Percentiles rank a stretch among this genome's conserved stretches.
Evolutionary conservation across 116 monocot genomes (phyloP).

Genomic region (Posidonia oceanica): DNA sequence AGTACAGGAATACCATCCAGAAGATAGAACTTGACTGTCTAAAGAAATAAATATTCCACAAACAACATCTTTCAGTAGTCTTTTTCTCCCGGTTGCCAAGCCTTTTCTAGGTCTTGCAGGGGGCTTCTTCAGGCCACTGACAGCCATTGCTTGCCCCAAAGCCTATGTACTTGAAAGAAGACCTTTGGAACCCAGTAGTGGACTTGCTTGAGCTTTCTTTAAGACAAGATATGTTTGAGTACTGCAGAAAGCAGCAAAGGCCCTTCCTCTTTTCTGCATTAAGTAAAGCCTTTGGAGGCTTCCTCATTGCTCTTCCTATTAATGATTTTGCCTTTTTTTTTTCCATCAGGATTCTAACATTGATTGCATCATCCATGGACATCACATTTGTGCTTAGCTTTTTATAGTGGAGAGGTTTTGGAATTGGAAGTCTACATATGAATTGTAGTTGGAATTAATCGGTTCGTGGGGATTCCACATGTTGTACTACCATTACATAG

Average conservation of each 20-base stretch:
- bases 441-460: no score
- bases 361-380: no score
- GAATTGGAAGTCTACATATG: no score
- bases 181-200: constrained; percentile 1
- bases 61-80: not conserved
- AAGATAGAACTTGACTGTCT: not conserved
- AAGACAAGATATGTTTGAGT: no score
- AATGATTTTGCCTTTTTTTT: not conserved
- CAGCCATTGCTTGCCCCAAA: not conserved
- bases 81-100: not conserved
- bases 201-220: no score
- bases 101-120: not conserved
- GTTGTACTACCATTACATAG: no score
- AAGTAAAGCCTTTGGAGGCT: not conserved
- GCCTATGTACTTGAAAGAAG: not conserved
- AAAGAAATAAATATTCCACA: not conserved
- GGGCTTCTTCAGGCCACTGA: no score
- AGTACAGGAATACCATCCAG: not conserved
- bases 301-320: not conserved
- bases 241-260: not conserved
- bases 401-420: no score
- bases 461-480: no score
- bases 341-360: not conserved
- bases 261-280: not conserved
- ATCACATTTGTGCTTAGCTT: no score